Evolutionary conservation across 352 stramenopile genomes (phyloP), one percentile per base, ranked within the genome.

Genomic region (Stramenopiles sp.): DNA sequence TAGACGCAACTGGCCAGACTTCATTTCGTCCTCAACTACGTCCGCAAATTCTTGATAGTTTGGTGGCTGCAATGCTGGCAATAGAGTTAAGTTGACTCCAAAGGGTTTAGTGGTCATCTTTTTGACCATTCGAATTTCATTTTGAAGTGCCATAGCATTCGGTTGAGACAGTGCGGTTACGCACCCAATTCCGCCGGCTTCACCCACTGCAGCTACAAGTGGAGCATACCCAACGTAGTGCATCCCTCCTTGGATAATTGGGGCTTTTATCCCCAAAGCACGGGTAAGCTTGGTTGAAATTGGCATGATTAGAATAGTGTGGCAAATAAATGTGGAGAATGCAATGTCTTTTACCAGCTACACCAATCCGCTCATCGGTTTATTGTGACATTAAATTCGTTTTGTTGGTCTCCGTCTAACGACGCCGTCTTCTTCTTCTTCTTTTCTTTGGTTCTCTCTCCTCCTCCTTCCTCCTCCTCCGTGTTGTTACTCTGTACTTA

Each of bases 81-180:
- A 82, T 32, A 87, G 87, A 7, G 85, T 87, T 32, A 87, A 80
- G 75, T 87, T 87, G 0, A 87, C 85, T 33, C 83, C 85, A 31
- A 87, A 87, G 7, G 84, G 85, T 80, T 85, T 87, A 7, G n/a
- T 76, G 44, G 83, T 86, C 14, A 86, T 44, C 7, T 32, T 76
- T 80, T 80, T 82, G 25, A 87, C 44, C 0, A 31, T 75, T 32
- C 85, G 76, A 30, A 87, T 84, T 71, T 85, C 83, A n/a, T 81
- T 30, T 33, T 82, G 81, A 7, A 86, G 39, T 29, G 81, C 44
- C 71, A 87, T 82, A 14, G 39, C 39, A 55, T 14, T 55, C 4
- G 39, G 39, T 55, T 55, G 81, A 55, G 84, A 87, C 39, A 87
- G 83, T 75, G 83, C 83, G 25, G 85, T 86, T 76, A 88, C 83